phyloP scores from a whole-genome alignment of 306 rosid genomes.

The Coriaria nepalensis region DNA sequence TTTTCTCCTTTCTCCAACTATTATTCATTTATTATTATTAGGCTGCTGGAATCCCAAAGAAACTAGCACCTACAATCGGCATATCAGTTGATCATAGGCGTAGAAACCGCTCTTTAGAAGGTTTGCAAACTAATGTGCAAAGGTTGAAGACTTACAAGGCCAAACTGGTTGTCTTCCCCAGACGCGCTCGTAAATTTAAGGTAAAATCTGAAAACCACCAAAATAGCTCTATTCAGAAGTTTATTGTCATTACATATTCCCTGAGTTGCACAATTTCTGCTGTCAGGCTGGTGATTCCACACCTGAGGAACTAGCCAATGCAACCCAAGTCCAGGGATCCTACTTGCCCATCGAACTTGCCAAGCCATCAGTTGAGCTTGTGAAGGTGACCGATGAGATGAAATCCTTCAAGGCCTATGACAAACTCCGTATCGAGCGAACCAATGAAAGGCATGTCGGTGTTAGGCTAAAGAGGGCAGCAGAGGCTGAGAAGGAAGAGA shows the following conservation, averaged over 20 bases:
- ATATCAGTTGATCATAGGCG: conserved; percentile 47
- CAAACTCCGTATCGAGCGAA: conserved; percentile 38
- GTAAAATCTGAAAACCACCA: conserved; percentile 4
- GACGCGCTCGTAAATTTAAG: conserved; percentile 38
- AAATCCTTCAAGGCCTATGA: conserved; percentile 41
- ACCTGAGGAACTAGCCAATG: conserved; percentile 42
- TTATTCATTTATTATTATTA: not conserved
- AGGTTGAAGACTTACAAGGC: conserved; percentile 53
- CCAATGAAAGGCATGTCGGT: conserved; percentile 30
- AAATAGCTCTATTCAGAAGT: not conserved
- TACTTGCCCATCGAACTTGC: conserved; percentile 29
- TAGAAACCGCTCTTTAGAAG: conserved; percentile 36
- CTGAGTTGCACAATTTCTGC: not conserved
- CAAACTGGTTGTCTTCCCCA: conserved; percentile 50
- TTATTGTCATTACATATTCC: not conserved
- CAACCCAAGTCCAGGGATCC: conserved; percentile 45
- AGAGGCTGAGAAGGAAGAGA: conserved; percentile 57
- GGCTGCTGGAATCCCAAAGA: conserved; percentile 55
- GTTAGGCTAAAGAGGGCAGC: conserved; percentile 44
- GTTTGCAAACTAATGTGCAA: conserved; percentile 44
- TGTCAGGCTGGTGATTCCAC: conserved; percentile 48
- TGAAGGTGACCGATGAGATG: conserved; percentile 36
- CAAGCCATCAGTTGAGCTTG: conserved; percentile 39
- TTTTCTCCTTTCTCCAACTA: not conserved
- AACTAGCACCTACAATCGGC: conserved; percentile 40